Conservation (phyloP, 345 rosid species). For the Euphorbia tirucalli region DNA sequence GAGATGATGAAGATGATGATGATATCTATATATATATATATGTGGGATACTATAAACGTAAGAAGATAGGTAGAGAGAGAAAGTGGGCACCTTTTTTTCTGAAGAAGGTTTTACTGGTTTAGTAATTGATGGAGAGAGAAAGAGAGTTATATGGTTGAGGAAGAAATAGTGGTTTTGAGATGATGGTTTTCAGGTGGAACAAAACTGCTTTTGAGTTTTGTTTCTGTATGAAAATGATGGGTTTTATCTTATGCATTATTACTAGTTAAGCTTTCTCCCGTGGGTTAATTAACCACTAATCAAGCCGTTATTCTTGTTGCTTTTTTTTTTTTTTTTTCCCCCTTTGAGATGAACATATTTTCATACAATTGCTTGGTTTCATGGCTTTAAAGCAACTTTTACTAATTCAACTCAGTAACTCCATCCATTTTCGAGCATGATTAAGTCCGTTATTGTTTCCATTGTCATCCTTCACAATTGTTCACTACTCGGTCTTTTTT, state of each 20-base stretch:
- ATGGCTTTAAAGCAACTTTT: too few relatives aligned
- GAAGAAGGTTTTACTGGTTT: not conserved
- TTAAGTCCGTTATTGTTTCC: too few relatives aligned
- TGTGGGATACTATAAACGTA: slow-evolving; percentile 16
- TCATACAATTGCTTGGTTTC: too few relatives aligned
- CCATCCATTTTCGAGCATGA: too few relatives aligned
- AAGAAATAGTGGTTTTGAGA: not conserved
- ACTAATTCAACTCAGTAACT: too few relatives aligned
- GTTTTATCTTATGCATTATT: not conserved
- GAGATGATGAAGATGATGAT: slow-evolving; percentile 1
- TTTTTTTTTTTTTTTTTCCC: too few relatives aligned
- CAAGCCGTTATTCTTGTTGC: not conserved
- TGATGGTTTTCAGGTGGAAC: slow-evolving; percentile 29
- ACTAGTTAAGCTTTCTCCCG: too few relatives aligned
- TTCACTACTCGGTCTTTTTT: too few relatives aligned
- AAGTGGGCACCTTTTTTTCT: slow-evolving; percentile 5
- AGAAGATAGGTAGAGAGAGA: not conserved
- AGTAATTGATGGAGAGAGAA: not conserved
- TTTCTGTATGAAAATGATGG: slow-evolving; percentile 1
- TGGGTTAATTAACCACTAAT: not conserved
- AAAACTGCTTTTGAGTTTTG: slow-evolving; percentile 8
- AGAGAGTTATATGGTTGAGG: not conserved
- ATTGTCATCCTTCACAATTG: too few relatives aligned
- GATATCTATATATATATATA: slow-evolving; percentile 7
- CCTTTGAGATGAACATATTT: too few relatives aligned